These are phyloP conservation scores for Aspergillus sp. DNA, from an alignment of 2,329 filamentous ascomycete genomes.

Conservation along the genomic window DNA sequence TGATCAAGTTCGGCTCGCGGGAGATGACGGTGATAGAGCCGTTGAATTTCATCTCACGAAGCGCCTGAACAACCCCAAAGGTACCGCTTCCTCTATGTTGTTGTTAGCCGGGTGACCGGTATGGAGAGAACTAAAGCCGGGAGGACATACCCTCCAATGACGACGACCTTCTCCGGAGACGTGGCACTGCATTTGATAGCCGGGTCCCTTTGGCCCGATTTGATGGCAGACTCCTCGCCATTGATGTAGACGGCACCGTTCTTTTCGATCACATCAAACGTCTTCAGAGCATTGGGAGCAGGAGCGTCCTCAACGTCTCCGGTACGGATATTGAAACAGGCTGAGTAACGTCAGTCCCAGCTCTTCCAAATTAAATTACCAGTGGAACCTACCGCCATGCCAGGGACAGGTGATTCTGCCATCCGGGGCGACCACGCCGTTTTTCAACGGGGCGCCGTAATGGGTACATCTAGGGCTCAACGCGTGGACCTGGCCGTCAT, in stretches of 20 bases:
- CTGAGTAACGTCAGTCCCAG: slow-evolving; percentile 45
- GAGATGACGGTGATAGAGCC: slow-evolving; percentile 81
- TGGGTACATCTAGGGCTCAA: slow-evolving; percentile 82
- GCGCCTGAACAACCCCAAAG: slow-evolving; percentile 74
- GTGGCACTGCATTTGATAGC: slow-evolving; percentile 67
- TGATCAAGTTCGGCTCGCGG: slow-evolving; percentile 78
- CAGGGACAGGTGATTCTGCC: slow-evolving; percentile 90
- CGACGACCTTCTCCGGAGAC: slow-evolving; percentile 61
- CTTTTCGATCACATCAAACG: slow-evolving; percentile 77
- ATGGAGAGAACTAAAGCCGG: neutral
- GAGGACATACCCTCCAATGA: slow-evolving; percentile 67
- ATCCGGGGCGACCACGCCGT: slow-evolving; percentile 77
- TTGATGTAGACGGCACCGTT: slow-evolving; percentile 82
- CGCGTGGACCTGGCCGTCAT: slow-evolving; percentile 72
- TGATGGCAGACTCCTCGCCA: slow-evolving; percentile 75
- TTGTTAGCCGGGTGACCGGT: neutral
- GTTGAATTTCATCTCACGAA: slow-evolving; percentile 76
- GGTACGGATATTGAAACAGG: slow-evolving; percentile 85
- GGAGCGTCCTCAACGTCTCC: slow-evolving; percentile 96
- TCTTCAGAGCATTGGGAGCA: slow-evolving; percentile 78
- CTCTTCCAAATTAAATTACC: slow-evolving; percentile 5
- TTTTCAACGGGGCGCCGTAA: slow-evolving; percentile 85
- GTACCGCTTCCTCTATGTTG: slow-evolving; percentile 69
- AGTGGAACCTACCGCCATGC: slow-evolving; percentile 72
- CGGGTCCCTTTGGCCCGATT: slow-evolving; percentile 68